These are phyloP conservation scores for Orychophragmus violaceus DNA, from an alignment of 345 rosid species.

Conservation along the genomic window DNA sequence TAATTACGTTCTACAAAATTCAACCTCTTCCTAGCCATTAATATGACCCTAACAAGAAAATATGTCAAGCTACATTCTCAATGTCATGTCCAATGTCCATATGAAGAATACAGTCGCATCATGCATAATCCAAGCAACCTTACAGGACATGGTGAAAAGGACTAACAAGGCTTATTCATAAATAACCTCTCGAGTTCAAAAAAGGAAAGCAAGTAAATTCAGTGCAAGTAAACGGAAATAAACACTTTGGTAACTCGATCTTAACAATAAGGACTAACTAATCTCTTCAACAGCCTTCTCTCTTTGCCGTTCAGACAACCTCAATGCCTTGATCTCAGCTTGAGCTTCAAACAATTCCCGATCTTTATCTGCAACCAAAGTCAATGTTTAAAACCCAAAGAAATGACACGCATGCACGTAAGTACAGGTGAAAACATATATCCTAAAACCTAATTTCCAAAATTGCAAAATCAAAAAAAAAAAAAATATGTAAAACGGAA, in stretches of 20 bases:
- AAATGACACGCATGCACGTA: constrained; percentile 24
- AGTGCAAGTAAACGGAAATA: background rate
- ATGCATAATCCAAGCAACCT: background rate
- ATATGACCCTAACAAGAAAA: background rate
- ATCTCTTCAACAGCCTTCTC: constrained; percentile 99
- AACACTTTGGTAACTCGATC: background rate
- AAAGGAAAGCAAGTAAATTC: background rate
- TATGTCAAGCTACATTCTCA: background rate
- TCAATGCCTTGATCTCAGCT: constrained; percentile 90
- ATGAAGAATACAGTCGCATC: background rate
- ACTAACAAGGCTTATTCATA: background rate
- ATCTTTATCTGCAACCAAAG: constrained; percentile 67
- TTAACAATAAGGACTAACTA: background rate
- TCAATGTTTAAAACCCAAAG: constrained; percentile 9
- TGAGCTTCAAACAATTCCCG: constrained; percentile 89
- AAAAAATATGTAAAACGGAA: constrained; percentile 21
- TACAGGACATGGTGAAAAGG: background rate
- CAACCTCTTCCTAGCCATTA: background rate
- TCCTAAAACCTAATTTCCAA: background rate
- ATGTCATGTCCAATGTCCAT: background rate
- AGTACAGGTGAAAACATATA: background rate
- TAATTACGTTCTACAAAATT: background rate
- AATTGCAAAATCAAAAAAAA: constrained; percentile 1
- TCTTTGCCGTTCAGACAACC: constrained; percentile 72
- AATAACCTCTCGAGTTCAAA: background rate